Evolutionary conservation across 2,329 filamentous ascomycete genomes (phyloP).

Genomic region (Fusarium succisae): DNA sequence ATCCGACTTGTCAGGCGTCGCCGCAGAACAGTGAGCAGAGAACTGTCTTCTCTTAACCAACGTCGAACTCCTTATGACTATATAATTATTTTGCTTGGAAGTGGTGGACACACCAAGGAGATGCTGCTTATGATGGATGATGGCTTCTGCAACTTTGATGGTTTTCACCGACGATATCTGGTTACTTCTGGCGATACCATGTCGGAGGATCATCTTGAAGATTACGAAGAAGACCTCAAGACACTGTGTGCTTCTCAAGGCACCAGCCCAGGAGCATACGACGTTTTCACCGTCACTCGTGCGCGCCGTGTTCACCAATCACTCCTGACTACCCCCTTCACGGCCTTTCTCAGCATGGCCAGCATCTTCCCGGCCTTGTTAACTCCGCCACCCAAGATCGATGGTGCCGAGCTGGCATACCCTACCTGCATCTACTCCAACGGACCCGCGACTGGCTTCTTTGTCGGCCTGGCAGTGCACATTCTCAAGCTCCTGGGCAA

Average conservation of each 20-base stretch:
- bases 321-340: constrained; percentile 76
- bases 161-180: constrained; percentile 81
- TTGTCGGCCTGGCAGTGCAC: constrained; percentile 67
- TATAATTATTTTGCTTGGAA: too few relatives aligned
- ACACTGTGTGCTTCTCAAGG: constrained; percentile 21
- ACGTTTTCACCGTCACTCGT: constrained; percentile 75
- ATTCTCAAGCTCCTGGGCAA: constrained; percentile 57
- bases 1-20: constrained; percentile 40
- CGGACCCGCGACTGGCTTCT: constrained; percentile 87
- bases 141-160: constrained; percentile 60
- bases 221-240: constrained; percentile 45
- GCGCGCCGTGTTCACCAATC: constrained; percentile 86
- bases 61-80: constrained; percentile 52
- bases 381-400: constrained; percentile 42
- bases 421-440: constrained; percentile 87
- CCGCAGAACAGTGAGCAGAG: constrained; percentile 19
- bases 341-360: constrained; percentile 71
- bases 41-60: constrained; percentile 6
- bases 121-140: constrained; percentile 80
- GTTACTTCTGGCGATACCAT: constrained; percentile 77
- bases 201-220: constrained; percentile 75
- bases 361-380: constrained; percentile 68
- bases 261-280: constrained; percentile 60
- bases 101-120: constrained; percentile 93
- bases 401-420: constrained; percentile 50